These are phyloP conservation scores for Spiraea crenata DNA, from an alignment of 331 rosid genomes.

Conservation along the genomic window DNA sequence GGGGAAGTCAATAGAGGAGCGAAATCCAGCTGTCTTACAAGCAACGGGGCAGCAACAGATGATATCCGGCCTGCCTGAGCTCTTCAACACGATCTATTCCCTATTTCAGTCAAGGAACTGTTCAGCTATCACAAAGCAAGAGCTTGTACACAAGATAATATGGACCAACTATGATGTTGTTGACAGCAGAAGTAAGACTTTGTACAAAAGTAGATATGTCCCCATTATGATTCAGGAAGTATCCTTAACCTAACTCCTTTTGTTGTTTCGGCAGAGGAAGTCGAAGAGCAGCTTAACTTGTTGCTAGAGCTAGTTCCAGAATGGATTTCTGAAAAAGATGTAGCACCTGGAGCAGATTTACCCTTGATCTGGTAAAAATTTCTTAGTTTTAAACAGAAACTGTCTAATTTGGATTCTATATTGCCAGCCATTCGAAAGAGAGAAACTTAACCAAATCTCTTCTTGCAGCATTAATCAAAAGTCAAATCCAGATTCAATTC, in stretches of 20 bases:
- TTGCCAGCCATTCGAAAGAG: neutral
- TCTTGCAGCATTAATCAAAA: constrained; percentile 54
- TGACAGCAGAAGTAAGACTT: constrained; percentile 66
- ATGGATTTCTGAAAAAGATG: constrained; percentile 72
- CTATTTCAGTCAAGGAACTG: constrained; percentile 51
- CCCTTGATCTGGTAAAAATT: constrained; percentile 49
- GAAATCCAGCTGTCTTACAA: constrained; percentile 57
- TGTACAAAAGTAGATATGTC: neutral
- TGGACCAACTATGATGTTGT: constrained; percentile 41
- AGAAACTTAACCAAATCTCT: constrained; percentile 7
- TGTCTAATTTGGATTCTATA: too few species aligned
- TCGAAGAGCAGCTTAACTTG: constrained; percentile 68
- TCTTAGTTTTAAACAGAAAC: neutral
- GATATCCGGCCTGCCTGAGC: constrained; percentile 67
- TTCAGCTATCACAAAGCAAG: constrained; percentile 57
- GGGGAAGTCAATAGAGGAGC: constrained; percentile 56
- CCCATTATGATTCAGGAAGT: neutral
- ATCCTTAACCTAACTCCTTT: constrained; percentile 19
- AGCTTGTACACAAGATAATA: constrained; percentile 72
- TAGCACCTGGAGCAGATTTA: constrained; percentile 49
- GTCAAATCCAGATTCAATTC: constrained; percentile 36
- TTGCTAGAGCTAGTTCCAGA: constrained; percentile 68
- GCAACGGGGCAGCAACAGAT: constrained; percentile 62
- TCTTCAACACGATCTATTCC: constrained; percentile 66
- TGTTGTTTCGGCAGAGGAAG: constrained; percentile 51